Evolutionary conservation across 1,139 yeast species (phyloP), one percentile per base, ranked within the genome.

Genomic region (Diutina ranongensis): DNA sequence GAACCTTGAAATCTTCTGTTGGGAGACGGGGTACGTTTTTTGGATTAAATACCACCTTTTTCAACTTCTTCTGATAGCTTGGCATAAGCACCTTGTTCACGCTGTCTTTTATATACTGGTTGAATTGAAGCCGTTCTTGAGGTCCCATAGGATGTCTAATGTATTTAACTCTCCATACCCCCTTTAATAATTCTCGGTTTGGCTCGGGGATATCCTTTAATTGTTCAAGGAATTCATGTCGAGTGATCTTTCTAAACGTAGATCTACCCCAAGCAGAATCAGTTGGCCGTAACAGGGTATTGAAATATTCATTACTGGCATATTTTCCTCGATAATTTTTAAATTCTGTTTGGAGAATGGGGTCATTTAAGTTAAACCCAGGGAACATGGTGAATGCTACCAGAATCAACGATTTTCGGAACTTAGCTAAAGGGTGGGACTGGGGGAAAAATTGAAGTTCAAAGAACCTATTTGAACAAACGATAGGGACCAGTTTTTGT

Each of bases 201-300:
- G 13, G 9, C 13, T 31, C 13, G 15, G 15, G 34, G 12, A 8
- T 27, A 27, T 27, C 31, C 18, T 16, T 13, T 13, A 35, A 22
- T 35, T 19, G 8, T 15, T 20, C n/a, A 21, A 20, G 21, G 16
- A 35, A 13, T 15, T 21, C 28, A 4, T 21, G 27, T 9, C 28
- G 27, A 13, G 15, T 15, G 3, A 35, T n/a, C 16, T 35, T 35
- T 21, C 15, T 20, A n/a, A 35, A 35, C 8, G 40, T 35, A 3
- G 40, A 19, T 15, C 40, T 27, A 10, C 40, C 40, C 40, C 40
- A 35, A 21, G 28, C 28, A 13, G 40, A 13, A 35, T 35, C 40
- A 22, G 16, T 13, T 4, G 40, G 40, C 1, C 40, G 28, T 8
- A 35, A 22, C 22, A 21, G 22, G 12, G 40, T 18, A 5, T 19